Percentiles rank a stretch among this genome's conserved stretches.
Conservation (phyloP, 1,284 basidiomycete genomes). For the Amylostereum areolatum region DNA sequence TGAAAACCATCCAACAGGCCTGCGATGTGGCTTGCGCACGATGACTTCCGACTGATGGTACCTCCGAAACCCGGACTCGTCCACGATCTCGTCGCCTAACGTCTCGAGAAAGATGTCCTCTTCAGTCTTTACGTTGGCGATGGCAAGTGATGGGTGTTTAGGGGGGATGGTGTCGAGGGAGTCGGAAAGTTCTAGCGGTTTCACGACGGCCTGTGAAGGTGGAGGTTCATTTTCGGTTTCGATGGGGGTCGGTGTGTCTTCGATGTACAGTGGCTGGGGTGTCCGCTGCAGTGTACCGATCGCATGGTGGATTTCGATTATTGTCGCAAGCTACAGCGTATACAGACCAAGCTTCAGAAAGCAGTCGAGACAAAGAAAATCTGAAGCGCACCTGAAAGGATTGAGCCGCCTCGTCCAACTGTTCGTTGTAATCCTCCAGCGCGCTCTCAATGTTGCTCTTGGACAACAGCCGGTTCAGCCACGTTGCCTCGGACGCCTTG, state of each 20-base stretch:
- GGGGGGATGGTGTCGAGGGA: too few relatives aligned
- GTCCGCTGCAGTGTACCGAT: slow-evolving; percentile 15
- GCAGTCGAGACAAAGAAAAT: too few relatives aligned
- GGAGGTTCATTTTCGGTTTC: too few relatives aligned
- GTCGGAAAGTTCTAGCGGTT: too few relatives aligned
- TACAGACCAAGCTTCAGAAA: not conserved
- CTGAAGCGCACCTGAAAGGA: slow-evolving; percentile 36
- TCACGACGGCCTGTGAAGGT: too few relatives aligned
- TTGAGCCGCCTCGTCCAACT: slow-evolving; percentile 37
- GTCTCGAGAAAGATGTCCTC: too few relatives aligned
- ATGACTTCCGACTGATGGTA: slow-evolving; percentile 45
- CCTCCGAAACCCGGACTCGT: slow-evolving; percentile 29
- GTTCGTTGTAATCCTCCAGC: slow-evolving; percentile 25
- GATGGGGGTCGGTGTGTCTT: too few relatives aligned
- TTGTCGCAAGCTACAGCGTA: slow-evolving; percentile 33
- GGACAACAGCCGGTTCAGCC: slow-evolving; percentile 34
- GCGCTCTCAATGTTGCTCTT: slow-evolving; percentile 34
- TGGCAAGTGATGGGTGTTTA: too few relatives aligned
- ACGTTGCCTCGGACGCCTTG: slow-evolving; percentile 31
- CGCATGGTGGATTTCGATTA: slow-evolving; percentile 45
- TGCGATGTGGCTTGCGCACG: slow-evolving; percentile 27
- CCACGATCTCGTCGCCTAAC: too few relatives aligned
- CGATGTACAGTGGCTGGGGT: too few relatives aligned
- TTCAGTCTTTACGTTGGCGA: too few relatives aligned
- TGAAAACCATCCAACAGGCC: slow-evolving; percentile 41